Base-by-base conservation (phyloP, 306 rosid genomes). In the Cucumis cinereus region DNA sequence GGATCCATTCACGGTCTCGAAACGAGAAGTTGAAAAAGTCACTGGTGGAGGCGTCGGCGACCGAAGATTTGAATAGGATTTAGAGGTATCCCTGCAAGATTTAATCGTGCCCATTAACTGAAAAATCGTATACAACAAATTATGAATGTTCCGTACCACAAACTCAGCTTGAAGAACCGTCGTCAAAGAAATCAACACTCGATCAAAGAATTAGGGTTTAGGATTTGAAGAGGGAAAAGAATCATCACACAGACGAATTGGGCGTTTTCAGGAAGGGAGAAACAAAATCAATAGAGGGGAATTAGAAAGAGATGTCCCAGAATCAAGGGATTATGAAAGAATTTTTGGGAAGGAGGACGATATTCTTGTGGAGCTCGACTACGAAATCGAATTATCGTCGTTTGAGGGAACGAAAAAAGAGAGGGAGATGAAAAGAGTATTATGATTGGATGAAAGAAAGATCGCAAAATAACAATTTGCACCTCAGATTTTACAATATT, bases 41-140 rank as follows among this genome's bases (percentile, higher is more conserved):
- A 72, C 60, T 10, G 76, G 60, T 28, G 60, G 76, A 30, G 76
- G 58, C 22, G 75, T 14, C 58, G 75, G 57, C 58, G 75, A 70
- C 36, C 75, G 57, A 16, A 70, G 76, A 72, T 28, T 72, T 9
- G 76, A 50, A 5, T 15, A 49, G 60, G 76, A 72, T 28, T 72
- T 72, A 3, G 76, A 72, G 26, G 60, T 8, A 52, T 72, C 76
- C 76, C 76, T 72, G 60, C 60, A 4, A 72, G 59, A 50, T 72
- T 50, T 72, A 72, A 72, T 28, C 76, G 76, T 72, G 76, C 76
- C 76, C 76, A 72, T 72, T 72, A 50, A 72, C 76, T 26, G 19
- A 49, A 72, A 11, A 24, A 28, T 26, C 24, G 60, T 43, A 50
- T 1, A 15, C 14, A 50, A 47, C 75, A 22, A 70, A 64, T 26